Evolutionary conservation across 2,329 filamentous ascomycete genomes (phyloP).

Genomic region (Aspergillus sp.): DNA sequence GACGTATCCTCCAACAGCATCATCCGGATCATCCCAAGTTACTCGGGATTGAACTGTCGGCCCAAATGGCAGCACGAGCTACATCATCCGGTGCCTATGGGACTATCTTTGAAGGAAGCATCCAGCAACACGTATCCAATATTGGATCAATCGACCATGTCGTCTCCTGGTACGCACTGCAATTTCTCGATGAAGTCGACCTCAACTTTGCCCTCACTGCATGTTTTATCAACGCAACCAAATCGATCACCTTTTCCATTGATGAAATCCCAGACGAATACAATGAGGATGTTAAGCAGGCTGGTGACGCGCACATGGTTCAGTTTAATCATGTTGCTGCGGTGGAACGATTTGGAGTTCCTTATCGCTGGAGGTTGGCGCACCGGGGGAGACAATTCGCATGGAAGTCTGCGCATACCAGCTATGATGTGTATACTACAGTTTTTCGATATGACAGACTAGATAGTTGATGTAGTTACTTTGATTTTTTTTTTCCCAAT

Average conservation of each 20-base stretch:
- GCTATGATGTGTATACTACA: not conserved
- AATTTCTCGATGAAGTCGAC: constrained; percentile 11
- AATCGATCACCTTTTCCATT: constrained; percentile 11
- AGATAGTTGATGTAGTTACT: no score
- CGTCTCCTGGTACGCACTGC: constrained; percentile 9
- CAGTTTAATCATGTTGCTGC: not conserved
- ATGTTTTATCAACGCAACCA: constrained; percentile 13
- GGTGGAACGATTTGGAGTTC: not conserved
- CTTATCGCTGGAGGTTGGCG: not conserved
- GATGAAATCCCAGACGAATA: constrained; percentile 12
- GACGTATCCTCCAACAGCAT: constrained; percentile 8
- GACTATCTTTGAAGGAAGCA: constrained; percentile 7
- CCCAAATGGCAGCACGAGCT: constrained; percentile 2
- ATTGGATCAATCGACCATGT: constrained; percentile 10
- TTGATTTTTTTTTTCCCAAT: no score
- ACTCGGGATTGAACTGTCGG: constrained; percentile 6
- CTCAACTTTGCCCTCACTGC: constrained; percentile 15
- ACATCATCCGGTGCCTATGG: constrained; percentile 6
- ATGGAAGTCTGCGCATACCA: not conserved
- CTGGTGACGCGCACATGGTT: not conserved
- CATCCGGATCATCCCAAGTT: constrained; percentile 4
- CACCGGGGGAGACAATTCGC: not conserved
- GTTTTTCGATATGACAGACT: not conserved
- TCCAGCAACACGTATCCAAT: constrained; percentile 5
- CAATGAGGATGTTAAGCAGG: not conserved